Evolutionary conservation across 2,329 filamentous ascomycete genomes (phyloP).

Genomic region (Aspergillus sergii): DNA sequence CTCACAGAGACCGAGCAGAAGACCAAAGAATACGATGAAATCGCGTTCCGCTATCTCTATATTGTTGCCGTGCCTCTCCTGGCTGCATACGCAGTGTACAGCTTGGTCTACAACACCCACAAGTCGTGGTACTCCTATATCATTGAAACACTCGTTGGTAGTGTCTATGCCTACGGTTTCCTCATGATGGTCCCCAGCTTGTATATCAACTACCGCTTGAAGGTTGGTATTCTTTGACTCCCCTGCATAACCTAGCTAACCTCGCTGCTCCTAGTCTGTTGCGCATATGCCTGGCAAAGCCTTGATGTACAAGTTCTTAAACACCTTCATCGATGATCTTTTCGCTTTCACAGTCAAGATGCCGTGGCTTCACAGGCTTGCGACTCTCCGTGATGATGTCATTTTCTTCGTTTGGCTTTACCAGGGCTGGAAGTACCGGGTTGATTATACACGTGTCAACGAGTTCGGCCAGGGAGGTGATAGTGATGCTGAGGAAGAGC

Average conservation of each 20-base stretch:
- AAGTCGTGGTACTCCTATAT: conserved; percentile 98
- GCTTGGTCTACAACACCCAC: conserved; percentile 87
- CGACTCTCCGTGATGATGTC: conserved; percentile 90
- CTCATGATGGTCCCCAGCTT: conserved; percentile 97
- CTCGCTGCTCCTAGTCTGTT: conserved; percentile 55
- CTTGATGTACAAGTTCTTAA: conserved; percentile 98
- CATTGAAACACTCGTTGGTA: conserved; percentile 91
- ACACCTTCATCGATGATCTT: conserved; percentile 98
- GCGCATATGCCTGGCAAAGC: conserved; percentile 96
- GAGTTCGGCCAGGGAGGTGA: conserved; percentile 99
- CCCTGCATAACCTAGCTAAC: conserved; percentile 16
- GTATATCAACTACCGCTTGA: conserved; percentile 99
- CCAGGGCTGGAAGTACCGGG: conserved; percentile 87
- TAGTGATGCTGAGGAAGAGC: conserved; percentile 66
- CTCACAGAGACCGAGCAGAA: conserved; percentile 94
- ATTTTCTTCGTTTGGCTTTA: conserved; percentile 99
- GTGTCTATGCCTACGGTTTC: conserved; percentile 97
- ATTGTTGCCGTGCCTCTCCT: conserved; percentile 86
- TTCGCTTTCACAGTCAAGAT: conserved; percentile 99
- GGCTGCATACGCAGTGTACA: conserved; percentile 87
- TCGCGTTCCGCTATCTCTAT: conserved; percentile 97
- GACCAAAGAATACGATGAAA: conserved; percentile 97
- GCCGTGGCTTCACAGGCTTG: conserved; percentile 88
- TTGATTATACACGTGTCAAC: conserved; percentile 90
- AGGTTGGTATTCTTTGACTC: conserved; percentile 53